Conservation (phyloP, 2,329 filamentous ascomycete genomes). For the Colletotrichum eremochloae region DNA sequence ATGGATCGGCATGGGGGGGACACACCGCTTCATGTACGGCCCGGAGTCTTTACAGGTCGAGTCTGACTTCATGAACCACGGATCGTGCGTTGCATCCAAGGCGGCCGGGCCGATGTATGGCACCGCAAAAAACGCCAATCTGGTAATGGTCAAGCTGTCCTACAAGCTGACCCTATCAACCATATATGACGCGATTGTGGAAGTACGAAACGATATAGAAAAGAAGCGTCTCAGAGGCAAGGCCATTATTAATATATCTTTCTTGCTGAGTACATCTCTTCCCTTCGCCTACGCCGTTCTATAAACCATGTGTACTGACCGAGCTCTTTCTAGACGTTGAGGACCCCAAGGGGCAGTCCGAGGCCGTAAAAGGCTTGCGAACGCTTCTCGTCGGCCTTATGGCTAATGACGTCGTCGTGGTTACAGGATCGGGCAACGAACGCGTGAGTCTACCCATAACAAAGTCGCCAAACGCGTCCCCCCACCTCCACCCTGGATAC, state of each 20-base stretch:
- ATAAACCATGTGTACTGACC: background rate
- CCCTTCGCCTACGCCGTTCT: background rate
- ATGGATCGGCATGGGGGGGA: slow-evolving; percentile 16
- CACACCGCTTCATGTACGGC: slow-evolving; percentile 1
- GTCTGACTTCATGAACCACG: slow-evolving; percentile 2
- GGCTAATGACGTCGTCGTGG: slow-evolving; percentile 28
- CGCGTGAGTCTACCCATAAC: background rate
- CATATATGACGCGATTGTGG: background rate
- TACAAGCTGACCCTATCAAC: background rate
- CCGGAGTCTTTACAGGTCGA: background rate
- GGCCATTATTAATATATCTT: slow-evolving; percentile 7
- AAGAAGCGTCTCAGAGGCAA: slow-evolving; percentile 14
- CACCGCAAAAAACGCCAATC: slow-evolving; percentile 26
- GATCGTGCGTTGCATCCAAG: slow-evolving; percentile 32
- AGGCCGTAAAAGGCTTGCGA: background rate
- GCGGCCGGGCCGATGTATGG: slow-evolving; percentile 14
- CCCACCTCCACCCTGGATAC: background rate
- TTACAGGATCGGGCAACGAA: slow-evolving; percentile 22
- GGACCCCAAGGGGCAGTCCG: background rate
- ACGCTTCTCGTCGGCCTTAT: slow-evolving; percentile 16
- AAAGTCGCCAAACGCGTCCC: background rate
- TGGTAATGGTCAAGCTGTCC: slow-evolving; percentile 18
- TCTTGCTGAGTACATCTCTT: slow-evolving; percentile 1
- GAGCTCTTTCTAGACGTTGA: background rate
- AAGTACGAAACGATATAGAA: slow-evolving; percentile 15